Evolutionary conservation across 106 monocot species (phyloP).

Genomic region (Ottelia alismoides): DNA sequence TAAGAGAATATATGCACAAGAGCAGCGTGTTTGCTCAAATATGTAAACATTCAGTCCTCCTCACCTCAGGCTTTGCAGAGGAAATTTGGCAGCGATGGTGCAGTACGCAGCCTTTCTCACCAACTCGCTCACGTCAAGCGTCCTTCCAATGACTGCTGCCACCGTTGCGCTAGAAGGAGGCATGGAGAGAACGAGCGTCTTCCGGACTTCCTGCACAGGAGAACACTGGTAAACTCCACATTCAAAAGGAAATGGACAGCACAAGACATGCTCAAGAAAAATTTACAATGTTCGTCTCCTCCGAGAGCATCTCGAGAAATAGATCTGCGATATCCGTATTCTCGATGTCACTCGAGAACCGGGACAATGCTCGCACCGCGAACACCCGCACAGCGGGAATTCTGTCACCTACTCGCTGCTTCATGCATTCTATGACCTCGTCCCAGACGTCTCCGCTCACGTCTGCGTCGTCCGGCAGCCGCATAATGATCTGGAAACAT

Average conservation of each 20-base stretch:
- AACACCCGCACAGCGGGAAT: slow-evolving; percentile 63
- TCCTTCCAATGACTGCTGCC: slow-evolving; percentile 41
- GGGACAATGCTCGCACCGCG: slow-evolving; percentile 77
- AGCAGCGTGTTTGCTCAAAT: no score
- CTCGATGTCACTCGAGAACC: slow-evolving; percentile 65
- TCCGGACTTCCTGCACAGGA: slow-evolving; percentile 63
- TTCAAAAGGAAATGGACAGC: neutral
- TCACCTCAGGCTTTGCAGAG: slow-evolving; percentile 96
- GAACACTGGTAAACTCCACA: neutral
- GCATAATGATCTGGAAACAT: slow-evolving; percentile 56
- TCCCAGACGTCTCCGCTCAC: slow-evolving; percentile 91
- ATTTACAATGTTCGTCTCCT: slow-evolving; percentile 66
- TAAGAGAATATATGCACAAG: no score
- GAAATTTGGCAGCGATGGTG: slow-evolving; percentile 71
- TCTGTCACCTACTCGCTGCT: slow-evolving; percentile 57
- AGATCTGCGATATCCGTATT: slow-evolving; percentile 43
- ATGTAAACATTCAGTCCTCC: neutral
- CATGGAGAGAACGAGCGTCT: slow-evolving; percentile 56
- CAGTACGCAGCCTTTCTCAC: slow-evolving; percentile 74
- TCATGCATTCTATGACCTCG: slow-evolving; percentile 86
- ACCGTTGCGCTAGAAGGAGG: slow-evolving; percentile 53
- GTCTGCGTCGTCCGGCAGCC: slow-evolving; percentile 83
- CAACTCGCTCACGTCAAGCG: slow-evolving; percentile 74
- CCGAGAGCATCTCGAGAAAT: slow-evolving; percentile 43
- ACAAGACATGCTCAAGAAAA: neutral